Conservation (phyloP, 306 rosid species). For the Fragaria ananassa region DNA sequence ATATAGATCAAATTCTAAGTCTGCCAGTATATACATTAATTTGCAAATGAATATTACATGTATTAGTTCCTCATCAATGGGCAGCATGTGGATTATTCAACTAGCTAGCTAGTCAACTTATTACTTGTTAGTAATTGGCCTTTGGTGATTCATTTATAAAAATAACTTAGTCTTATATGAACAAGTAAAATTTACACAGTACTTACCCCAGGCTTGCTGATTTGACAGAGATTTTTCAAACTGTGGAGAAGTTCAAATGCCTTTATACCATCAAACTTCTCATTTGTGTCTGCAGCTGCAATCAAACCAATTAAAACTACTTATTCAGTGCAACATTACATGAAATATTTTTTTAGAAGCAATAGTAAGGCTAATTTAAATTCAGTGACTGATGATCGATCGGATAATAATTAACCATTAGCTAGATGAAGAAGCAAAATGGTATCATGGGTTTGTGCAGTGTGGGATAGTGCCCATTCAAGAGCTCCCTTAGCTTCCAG, state of each 20-base stretch:
- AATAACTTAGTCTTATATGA: too few relatives aligned
- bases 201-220: constrained; percentile 63
- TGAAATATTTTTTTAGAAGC: background rate
- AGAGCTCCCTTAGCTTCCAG: constrained; percentile 78
- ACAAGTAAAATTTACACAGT: background rate
- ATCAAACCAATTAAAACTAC: background rate
- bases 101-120: too few relatives aligned
- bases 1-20: too few relatives aligned
- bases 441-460: constrained; percentile 58
- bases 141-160: too few relatives aligned
- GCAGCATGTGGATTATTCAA: too few relatives aligned
- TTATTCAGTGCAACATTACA: background rate
- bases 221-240: constrained; percentile 54
- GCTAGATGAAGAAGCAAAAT: constrained; percentile 54
- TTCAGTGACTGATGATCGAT: background rate
- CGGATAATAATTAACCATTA: background rate
- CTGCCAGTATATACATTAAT: too few relatives aligned
- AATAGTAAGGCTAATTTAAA: background rate
- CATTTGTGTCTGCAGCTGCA: constrained; percentile 38
- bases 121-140: too few relatives aligned
- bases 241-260: constrained; percentile 51
- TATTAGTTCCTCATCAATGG: too few relatives aligned
- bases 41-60: too few relatives aligned
- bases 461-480: constrained; percentile 85
- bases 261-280: constrained; percentile 34